Evolutionary conservation across 371 early-diverging fungal genomes (phyloP).

Genomic region (Zancudomyces culisetae): DNA sequence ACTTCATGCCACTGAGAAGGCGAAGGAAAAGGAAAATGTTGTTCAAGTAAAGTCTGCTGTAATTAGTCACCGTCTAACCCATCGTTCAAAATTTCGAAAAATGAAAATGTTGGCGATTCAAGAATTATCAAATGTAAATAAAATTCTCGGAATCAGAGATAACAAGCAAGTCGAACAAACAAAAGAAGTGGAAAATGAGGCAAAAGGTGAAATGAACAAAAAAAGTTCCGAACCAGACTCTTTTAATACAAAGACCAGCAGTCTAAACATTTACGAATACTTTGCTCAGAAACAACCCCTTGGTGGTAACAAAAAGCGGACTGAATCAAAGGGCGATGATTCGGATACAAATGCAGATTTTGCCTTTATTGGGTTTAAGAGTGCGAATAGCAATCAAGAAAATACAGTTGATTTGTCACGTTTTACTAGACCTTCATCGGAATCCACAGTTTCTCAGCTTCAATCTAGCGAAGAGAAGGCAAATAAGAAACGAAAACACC

Average conservation of each 20-base stretch:
- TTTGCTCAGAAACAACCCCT: slow-evolving; percentile 18
- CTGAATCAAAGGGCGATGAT: too few relatives aligned
- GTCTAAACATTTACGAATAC: slow-evolving; percentile 16
- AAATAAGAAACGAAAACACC: too few relatives aligned
- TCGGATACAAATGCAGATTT: too few relatives aligned
- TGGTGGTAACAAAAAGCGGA: too few relatives aligned
- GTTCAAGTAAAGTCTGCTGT: not conserved
- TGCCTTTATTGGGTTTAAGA: slow-evolving; percentile 1
- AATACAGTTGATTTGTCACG: too few relatives aligned
- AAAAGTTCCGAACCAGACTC: slow-evolving; percentile 1
- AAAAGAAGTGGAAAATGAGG: not conserved
- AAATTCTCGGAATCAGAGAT: slow-evolving; percentile 28
- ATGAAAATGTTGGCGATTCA: slow-evolving; percentile 32
- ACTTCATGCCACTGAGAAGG: slow-evolving; percentile 7
- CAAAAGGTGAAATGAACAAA: not conserved
- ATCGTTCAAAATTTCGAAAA: slow-evolving; percentile 32
- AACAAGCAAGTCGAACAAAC: slow-evolving; percentile 5
- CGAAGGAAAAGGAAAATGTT: slow-evolving; percentile 4
- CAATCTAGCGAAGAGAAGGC: too few relatives aligned
- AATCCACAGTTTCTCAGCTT: too few relatives aligned
- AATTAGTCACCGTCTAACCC: slow-evolving; percentile 11
- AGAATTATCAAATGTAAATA: slow-evolving; percentile 22
- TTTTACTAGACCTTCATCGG: too few relatives aligned
- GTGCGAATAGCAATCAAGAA: slow-evolving; percentile 1
- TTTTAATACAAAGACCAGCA: slow-evolving; percentile 6